Evolutionary conservation across 1,284 basidiomycete species (phyloP), one percentile per base, ranked within the genome.

Genomic region (Quambalaria eucalypti): DNA sequence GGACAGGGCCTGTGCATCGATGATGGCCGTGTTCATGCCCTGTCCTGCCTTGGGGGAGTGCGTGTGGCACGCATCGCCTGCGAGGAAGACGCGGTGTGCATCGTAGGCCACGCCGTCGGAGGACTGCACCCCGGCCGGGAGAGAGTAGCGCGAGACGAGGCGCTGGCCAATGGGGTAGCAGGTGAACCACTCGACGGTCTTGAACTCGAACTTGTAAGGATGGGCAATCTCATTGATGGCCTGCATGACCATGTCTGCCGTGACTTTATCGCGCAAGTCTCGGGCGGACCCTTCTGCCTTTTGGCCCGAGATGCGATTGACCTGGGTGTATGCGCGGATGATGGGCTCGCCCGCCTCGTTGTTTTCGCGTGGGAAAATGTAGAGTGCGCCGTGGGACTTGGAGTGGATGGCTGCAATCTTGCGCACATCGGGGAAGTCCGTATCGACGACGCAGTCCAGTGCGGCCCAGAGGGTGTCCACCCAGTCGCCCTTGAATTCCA

Each of bases 11-110:
- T 76, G 76, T 60, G 76, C 73, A 61, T 78, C 77, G 54, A 78
- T 73, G 65, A 78, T 75, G 42, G 76, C 76, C 50, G 77, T 78
- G 66, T 77, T 78, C 77, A 77, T 77, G 48, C 73, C 76, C 66
- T 68, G 73, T 62, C 49, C 76, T 57, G 66, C 76, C 65, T 78
- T 78, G 28, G 77, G 77, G 25, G 71, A 74, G 62, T 78, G 77
- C 6, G 77, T 78, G 65, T 78, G 77, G 52, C 76, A 77, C 5
- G 77, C 77, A 57, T 78, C 77, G 31, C 77, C 77, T 21, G 73
- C 76, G 26, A 78, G 63, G 56, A 78, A 69, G 58, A 78, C 71
- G 30, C 75, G 61, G 52, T 71, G 66, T n/a, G 48, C 61, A 2
- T 60, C 61, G 55, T 66, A 69, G 9, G 55, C 21, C 23, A 47